A percentile compares a stretch with the other conserved stretches of the same genome.
These are phyloP conservation scores for Gossypium davidsonii DNA, from an alignment of 441 rosid species.

Conservation along the genomic window DNA sequence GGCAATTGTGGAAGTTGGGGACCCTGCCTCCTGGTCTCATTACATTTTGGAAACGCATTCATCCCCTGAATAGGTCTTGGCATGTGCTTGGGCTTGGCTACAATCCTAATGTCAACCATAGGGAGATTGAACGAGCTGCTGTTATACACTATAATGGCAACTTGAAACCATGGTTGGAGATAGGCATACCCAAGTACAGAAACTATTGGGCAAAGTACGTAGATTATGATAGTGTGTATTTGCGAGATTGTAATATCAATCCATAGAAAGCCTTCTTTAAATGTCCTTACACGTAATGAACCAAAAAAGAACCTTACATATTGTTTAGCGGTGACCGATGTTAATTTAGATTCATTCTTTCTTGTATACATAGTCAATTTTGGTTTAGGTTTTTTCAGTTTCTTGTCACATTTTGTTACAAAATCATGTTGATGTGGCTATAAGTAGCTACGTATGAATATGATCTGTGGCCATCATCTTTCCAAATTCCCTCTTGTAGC, in stretches of 20 bases:
- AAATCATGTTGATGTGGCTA: not conserved
- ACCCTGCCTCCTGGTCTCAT: constrained; percentile 92
- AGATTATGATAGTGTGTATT: constrained; percentile 57
- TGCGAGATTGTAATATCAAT: constrained; percentile 86
- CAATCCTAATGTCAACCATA: constrained; percentile 70
- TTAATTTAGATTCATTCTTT: constrained; percentile 32
- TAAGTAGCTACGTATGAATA: not conserved
- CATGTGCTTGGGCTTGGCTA: constrained; percentile 94
- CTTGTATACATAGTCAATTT: constrained; percentile 26
- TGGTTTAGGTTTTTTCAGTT: not conserved
- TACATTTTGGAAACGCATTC: constrained; percentile 75
- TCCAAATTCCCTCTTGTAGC: not conserved
- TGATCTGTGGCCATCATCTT: not conserved
- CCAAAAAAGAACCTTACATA: not conserved
- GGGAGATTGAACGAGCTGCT: constrained; percentile 73
- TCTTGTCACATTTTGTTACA: not conserved
- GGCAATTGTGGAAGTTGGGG: constrained; percentile 90
- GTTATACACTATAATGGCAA: constrained; percentile 92
- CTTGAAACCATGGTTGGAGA: constrained; percentile 97
- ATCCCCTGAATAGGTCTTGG: constrained; percentile 60
- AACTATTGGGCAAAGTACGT: constrained; percentile 69
- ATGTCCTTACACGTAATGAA: not conserved
- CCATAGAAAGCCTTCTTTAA: constrained; percentile 30
- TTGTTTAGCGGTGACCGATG: constrained; percentile 4
- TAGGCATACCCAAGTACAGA: constrained; percentile 65